Base-by-base conservation (phyloP, 169 alveolate genomes). In the Hepatocystis sp. region DNA sequence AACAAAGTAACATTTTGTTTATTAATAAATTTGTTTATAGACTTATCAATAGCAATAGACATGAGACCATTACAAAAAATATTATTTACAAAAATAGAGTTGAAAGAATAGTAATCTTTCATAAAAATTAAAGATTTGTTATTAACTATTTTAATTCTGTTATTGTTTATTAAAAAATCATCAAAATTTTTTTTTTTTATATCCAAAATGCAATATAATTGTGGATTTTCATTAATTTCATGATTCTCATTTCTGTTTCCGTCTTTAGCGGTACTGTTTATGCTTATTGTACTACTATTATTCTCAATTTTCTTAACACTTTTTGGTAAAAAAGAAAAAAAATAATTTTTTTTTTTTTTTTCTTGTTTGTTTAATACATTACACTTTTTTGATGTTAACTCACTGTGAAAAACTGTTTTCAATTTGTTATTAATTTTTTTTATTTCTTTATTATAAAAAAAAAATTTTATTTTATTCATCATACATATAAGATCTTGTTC, bases 111-210 rank as follows among this genome's bases (percentile, higher is more conserved):
- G 13, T n/a, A 8, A 28, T 67, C 85, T 19, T 42, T 56, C 15
- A 67, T 23, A 23, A 36, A 56, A 1, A n/a, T 39, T 46, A 67
- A 39, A 17, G 44, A 10, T 8, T 67, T 56, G 40, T 34, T 36
- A 46, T 55, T 30, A 2, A 67, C 23, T 36, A 67, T 53, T 56
- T 67, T 28, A 39, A 67, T 10, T 4, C 17, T 36, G 17, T 67
- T 34, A 53, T 67, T 53, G 17, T 21, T 8, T 10, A 55, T 56
- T 40, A 67, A 30, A 30, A 67, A 67, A 0, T 34, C 55, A 17
- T 67, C 67, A 5, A 67, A 28, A 46, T 67, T 67, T 21, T 67
- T 67, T 13, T 53, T 67, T 55, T 56, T 53, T 5, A 67, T 55
- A 44, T 67, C 51, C 25, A 67, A 67, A 4, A 67, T 13, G 27